These are phyloP conservation scores for Aurantiochytrium sp. DNA, from an alignment of 108 stramenopile species.

Conservation along the genomic window DNA sequence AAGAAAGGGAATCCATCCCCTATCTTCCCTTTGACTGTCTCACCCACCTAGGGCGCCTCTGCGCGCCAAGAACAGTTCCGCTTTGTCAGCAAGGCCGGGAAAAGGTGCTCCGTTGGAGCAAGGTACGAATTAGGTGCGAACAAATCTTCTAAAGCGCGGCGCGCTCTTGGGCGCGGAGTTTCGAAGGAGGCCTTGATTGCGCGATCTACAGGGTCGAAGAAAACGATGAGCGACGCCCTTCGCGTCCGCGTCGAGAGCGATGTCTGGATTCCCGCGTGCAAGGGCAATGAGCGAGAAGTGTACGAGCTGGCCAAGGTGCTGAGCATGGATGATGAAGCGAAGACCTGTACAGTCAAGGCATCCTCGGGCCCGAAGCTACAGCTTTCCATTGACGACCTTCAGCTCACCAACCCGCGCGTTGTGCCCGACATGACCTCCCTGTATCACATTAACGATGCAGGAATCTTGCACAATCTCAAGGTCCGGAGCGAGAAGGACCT, in stretches of 20 bases:
- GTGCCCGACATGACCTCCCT: constrained; percentile 27
- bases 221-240: too few species aligned
- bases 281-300: background rate
- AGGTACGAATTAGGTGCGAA: too few species aligned
- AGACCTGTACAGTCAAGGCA: background rate
- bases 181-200: too few species aligned
- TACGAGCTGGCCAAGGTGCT: constrained; percentile 3
- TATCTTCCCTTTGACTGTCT: too few species aligned
- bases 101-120: too few species aligned
- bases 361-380: background rate
- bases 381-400: background rate
- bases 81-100: too few species aligned
- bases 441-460: constrained; percentile 30
- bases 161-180: too few species aligned
- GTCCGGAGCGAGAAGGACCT: background rate
- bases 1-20: too few species aligned
- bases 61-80: too few species aligned
- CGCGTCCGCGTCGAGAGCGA: background rate
- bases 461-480: constrained; percentile 27
- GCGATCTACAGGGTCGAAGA: too few species aligned
- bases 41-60: too few species aligned
- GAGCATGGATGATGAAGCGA: constrained; percentile 1
- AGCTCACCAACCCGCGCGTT: constrained; percentile 19
- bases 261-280: background rate
- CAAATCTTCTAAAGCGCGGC: too few species aligned